Base-by-base conservation (phyloP, 1,139 yeast species). In the Trichomonascaceae sp. region DNA sequence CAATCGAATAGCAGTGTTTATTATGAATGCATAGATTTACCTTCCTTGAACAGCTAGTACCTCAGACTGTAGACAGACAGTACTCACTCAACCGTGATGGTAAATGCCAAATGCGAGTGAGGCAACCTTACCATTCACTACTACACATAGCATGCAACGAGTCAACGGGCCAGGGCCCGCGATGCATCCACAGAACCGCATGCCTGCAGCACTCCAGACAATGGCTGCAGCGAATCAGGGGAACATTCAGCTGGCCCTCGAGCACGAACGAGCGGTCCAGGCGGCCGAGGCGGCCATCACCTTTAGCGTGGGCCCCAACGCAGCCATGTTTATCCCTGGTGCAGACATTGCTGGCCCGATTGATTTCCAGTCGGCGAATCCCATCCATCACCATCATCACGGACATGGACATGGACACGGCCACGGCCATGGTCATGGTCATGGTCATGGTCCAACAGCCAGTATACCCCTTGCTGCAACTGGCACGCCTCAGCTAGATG, bases 301-400 rank as follows among this genome's bases (percentile, higher is more conserved):
- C 11, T 11, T 8, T 8, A 11, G 6, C 9, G 9, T 26, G 23
- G 28, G 37, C 18, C 33, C 33, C 29, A 28, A 30, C 13, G 17
- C 29, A 2, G n/a, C 26, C 11, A 36, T 37, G 13, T 47, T 51
- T 35, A 43, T 51, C 25, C 54, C 56, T 13, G 56, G 56, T 3
- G 42, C 52, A 3, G 51, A 47, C 13, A 48, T 51, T 29, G 38
- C 43, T 6, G 56, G 54, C 11, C 42, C 51, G 5, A 47, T 51
- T 33, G 56, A 51, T 34, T 51, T 45, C 36, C 52, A 48, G 31
- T n/a, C n/a, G n/a, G n/a, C n/a, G n/a, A n/a, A n/a, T n/a, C n/a
- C n/a, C n/a, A n/a, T n/a, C n/a, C n/a, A n/a, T n/a, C 49, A 48
- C 23, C 37, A 43, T 4, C 29, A 26, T 13, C 29, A 26, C 33